Evolutionary conservation across 2,329 filamentous ascomycete genomes (phyloP), one percentile per base, ranked within the genome.

Genomic region (Aspergillus sergii): DNA sequence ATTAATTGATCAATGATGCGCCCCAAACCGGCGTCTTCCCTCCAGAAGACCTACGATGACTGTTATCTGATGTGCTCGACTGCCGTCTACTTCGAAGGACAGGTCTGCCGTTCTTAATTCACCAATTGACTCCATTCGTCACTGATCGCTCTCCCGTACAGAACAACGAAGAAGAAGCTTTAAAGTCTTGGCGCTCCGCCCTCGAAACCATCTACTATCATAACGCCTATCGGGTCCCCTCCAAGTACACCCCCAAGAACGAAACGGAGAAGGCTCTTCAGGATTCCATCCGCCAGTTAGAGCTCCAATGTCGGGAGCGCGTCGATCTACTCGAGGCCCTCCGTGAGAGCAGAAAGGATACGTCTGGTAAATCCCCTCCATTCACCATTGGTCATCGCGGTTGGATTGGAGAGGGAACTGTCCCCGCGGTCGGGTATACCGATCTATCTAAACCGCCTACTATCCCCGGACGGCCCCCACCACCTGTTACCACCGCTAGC

Each of bases 21-120:
- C 75, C 78, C 78, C 77, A 88, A 88, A 75, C 83, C 84, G 66
- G 85, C 89, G 75, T 88, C 91, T 79, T 88, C 89, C 66, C 88
- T 97, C 78, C 94, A 98, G 82, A 97, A 97, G 86, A 96, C 93
- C 61, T 98, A 98, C 81, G 94, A 98, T 82, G 93, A 98, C 79
- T 94, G 91, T 79, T 97, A 97, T 80, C 82, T 97, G 71, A 93
- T 91, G 75, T 97, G 94, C 80, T 97, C 94, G 16, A 98, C 94
- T 1, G 94, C 94, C 45, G 92, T 97, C 59, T 97, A 97, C 81
- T 97, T 97, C 78, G 95, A 99, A 81, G 88, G 90, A 76, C 91
- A 96, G 87, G 93, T 96, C 80, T 34, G 76, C 75, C 26, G 21
- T 43, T 60, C 34, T 45, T 50, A 41, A 41, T 28, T 39, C 21